A percentile compares a stretch with the other conserved stretches of the same genome.
These are phyloP conservation scores for Termitomyces sp. DNA, from an alignment of 768 basidiomycete genomes.

Conservation along the genomic window DNA sequence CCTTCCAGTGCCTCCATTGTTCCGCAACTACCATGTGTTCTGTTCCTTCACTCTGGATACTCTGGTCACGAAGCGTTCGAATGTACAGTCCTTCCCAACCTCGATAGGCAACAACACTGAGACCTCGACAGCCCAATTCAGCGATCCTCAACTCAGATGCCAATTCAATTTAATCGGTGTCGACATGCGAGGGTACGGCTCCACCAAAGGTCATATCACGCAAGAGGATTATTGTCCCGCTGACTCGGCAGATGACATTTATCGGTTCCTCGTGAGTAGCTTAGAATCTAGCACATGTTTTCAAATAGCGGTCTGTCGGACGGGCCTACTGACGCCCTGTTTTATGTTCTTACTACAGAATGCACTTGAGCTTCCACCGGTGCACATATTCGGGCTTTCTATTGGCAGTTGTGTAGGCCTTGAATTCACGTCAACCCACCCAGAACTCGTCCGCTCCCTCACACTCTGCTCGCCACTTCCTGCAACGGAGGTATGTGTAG, in stretches of 20 bases:
- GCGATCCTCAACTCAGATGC: slow-evolving; percentile 17
- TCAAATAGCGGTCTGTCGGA: background rate
- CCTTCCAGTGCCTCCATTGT: slow-evolving; percentile 12
- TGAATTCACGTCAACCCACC: slow-evolving; percentile 17
- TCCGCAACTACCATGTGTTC: slow-evolving; percentile 13
- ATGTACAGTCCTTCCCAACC: slow-evolving; percentile 3
- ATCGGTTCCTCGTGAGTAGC: slow-evolving; percentile 20
- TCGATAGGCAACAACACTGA: background rate
- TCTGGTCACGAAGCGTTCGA: slow-evolving; percentile 16
- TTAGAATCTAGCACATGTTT: background rate
- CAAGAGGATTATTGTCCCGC: slow-evolving; percentile 13
- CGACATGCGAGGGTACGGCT: slow-evolving; percentile 21
- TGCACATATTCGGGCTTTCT: slow-evolving; percentile 21
- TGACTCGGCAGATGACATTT: slow-evolving; percentile 23
- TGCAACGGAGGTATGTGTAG: slow-evolving; percentile 18
- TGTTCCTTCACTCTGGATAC: slow-evolving; percentile 18
- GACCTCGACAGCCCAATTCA: slow-evolving; percentile 16
- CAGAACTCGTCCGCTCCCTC: slow-evolving; percentile 18
- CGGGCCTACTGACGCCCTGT: background rate
- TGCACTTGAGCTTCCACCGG: slow-evolving; percentile 19
- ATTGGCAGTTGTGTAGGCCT: slow-evolving; percentile 20
- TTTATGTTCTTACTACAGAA: slow-evolving; percentile 13
- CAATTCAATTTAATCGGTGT: slow-evolving; percentile 24
- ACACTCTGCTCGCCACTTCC: slow-evolving; percentile 21
- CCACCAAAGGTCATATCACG: slow-evolving; percentile 14